phyloP scores from a whole-genome alignment of 148 eudicot species.

The Camellia japonica region DNA sequence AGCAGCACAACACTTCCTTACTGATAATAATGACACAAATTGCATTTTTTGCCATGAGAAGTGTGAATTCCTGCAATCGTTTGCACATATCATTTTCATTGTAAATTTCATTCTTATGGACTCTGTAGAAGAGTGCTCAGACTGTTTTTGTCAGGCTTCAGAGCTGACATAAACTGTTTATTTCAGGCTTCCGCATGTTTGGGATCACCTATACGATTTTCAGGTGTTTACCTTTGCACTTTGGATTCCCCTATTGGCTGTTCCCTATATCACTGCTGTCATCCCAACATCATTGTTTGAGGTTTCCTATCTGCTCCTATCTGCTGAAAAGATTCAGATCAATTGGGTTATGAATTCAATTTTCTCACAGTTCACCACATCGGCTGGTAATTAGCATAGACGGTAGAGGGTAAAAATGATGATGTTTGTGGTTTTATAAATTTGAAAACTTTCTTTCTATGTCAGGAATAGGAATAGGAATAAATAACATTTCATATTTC shows the following conservation, averaged over 20 bases:
- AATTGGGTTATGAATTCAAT: background rate
- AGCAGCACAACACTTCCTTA: background rate
- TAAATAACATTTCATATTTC: background rate
- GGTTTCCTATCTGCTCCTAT: background rate
- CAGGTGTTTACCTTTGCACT: background rate
- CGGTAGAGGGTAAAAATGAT: background rate
- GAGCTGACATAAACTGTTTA: no score
- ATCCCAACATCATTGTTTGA: background rate
- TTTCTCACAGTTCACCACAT: background rate
- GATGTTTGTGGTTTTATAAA: background rate
- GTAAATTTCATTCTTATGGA: background rate
- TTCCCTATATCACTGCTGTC: background rate
- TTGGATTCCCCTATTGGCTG: background rate
- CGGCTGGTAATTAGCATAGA: background rate
- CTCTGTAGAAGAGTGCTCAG: background rate
- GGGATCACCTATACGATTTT: background rate
- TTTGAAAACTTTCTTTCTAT: background rate
- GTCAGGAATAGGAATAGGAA: no score
- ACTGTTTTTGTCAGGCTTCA: background rate
- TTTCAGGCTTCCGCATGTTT: background rate
- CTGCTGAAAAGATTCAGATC: background rate
- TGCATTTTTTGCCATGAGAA: background rate
- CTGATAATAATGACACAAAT: background rate
- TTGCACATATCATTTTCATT: background rate
- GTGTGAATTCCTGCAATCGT: background rate